Percentiles rank a stretch among this genome's conserved stretches.
These are phyloP conservation scores for Phytophthora citricola DNA, from an alignment of 352 stramenopile genomes.

Conservation along the genomic window DNA sequence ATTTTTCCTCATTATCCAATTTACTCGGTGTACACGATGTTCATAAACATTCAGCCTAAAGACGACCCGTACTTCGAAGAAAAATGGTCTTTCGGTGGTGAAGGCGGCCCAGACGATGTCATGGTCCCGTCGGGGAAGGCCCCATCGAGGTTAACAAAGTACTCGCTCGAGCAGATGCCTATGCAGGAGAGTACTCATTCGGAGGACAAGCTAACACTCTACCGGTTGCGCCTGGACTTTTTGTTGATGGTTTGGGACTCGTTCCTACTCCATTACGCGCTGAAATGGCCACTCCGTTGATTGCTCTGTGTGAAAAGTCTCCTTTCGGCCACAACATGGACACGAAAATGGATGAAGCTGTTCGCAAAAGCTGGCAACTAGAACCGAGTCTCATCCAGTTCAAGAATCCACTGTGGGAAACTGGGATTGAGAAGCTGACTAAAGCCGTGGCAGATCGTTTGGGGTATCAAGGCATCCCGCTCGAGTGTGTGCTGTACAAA, in stretches of 20 bases:
- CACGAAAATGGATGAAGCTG: slow-evolving; percentile 28
- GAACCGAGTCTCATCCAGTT: slow-evolving; percentile 14
- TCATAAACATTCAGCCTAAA: no score
- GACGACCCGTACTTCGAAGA: slow-evolving; percentile 2
- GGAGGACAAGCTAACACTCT: background rate
- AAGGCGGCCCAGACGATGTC: no score
- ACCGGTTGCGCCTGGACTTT: background rate
- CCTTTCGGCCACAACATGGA: slow-evolving; percentile 20
- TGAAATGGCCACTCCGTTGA: slow-evolving; percentile 10
- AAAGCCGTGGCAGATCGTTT: slow-evolving; percentile 9
- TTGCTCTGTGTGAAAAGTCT: slow-evolving; percentile 35
- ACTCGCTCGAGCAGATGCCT: no score
- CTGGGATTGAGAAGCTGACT: slow-evolving; percentile 15
- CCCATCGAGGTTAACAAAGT: no score
- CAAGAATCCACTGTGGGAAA: slow-evolving; percentile 16
- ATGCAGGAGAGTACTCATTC: background rate
- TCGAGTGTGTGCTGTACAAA: slow-evolving; percentile 46
- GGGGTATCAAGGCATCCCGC: slow-evolving; percentile 20
- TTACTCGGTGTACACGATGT: no score
- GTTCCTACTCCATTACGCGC: slow-evolving; percentile 15
- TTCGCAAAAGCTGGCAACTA: slow-evolving; percentile 33
- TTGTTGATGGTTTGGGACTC: slow-evolving; percentile 5
- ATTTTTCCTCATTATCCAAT: no score
- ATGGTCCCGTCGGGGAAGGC: no score
- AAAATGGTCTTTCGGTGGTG: background rate